Base-by-base conservation (phyloP, 73 alveolate species). In the Tetrahymena elliotti region DNA sequence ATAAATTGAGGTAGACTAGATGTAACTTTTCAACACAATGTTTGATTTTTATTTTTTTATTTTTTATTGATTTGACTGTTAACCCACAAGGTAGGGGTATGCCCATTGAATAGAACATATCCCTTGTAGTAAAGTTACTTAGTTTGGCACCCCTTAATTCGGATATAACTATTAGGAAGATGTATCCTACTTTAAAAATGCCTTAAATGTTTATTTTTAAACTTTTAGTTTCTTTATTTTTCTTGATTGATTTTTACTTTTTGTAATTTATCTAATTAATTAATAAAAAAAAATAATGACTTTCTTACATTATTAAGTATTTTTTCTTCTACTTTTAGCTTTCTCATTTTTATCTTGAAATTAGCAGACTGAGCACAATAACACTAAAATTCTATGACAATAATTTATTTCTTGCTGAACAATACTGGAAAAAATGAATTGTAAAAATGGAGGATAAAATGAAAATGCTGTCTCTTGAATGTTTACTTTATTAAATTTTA, bases 41-140 rank as follows among this genome's bases (percentile, higher is more conserved):
- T 68, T 68, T 68, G 36, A 27, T 68, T 68, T 68, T 68, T 18
- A 22, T 68, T 68, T 68, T 27, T 68, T 7, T 3, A 1, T n/a
- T 68, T 68, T 7, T 7, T 68, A 68, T 27, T n/a, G 20, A 24
- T 68, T 40, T 68, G 88, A 68, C 36, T 68, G 88, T 68, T 27
- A 68, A 68, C 88, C 88, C 88, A 68, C 88, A 68, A 68, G 88
- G 88, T 68, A 68, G 88, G 88, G 88, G 88, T 68, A 68, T 68
- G 88, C 88, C 88, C 88, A 68, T 68, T 31, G 88, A 68, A 68
- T 68, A 68, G 88, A 68, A 10, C 88, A 68, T 68, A 68, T 68
- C 88, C 88, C 88, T 68, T 68, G 88, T 68, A 68, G 88, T 68
- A 68, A 68, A 68, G 88, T 68, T 68, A 68, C 33, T 68, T 68